Evolutionary conservation across 75 land plant genomes (phyloP).

Genomic region (Pinus tabuliformis): DNA sequence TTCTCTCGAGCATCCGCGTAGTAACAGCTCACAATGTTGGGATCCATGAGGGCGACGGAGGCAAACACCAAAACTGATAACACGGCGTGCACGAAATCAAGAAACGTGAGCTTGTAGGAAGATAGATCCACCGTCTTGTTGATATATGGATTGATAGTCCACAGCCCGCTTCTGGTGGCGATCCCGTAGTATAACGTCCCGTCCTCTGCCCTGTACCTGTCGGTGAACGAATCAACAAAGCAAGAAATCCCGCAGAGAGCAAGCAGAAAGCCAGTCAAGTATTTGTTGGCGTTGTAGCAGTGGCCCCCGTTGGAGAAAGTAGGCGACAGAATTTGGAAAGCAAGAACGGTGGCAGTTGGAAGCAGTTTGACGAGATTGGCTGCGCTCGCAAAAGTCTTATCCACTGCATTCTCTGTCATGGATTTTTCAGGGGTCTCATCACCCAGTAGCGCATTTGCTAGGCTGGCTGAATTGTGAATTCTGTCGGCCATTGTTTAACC

Average conservation of each 20-base stretch:
- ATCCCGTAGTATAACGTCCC: constrained; percentile 26
- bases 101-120: constrained; percentile 35
- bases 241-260: constrained; percentile 38
- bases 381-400: constrained; percentile 23
- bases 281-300: constrained; percentile 41
- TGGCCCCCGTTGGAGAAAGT: constrained; percentile 51
- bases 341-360: constrained; percentile 63
- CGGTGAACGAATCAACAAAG: constrained; percentile 20
- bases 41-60: constrained; percentile 33
- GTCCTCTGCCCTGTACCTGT: constrained; percentile 12
- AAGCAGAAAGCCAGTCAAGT: constrained; percentile 27
- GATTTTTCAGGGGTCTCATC: not conserved
- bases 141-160: constrained; percentile 12
- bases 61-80: constrained; percentile 46
- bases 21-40: constrained; percentile 44
- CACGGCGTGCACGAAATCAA: constrained; percentile 60
- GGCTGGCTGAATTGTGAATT: too few species aligned
- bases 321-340: constrained; percentile 62
- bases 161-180: constrained; percentile 41
- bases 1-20: constrained; percentile 20
- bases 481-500: too few species aligned
- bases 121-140: constrained; percentile 14
- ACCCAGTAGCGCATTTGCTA: too few species aligned
- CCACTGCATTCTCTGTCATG: not conserved
- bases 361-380: constrained; percentile 65